phyloP scores from a whole-genome alignment of 805 yeast species.

The Starmera quercuum region DNA sequence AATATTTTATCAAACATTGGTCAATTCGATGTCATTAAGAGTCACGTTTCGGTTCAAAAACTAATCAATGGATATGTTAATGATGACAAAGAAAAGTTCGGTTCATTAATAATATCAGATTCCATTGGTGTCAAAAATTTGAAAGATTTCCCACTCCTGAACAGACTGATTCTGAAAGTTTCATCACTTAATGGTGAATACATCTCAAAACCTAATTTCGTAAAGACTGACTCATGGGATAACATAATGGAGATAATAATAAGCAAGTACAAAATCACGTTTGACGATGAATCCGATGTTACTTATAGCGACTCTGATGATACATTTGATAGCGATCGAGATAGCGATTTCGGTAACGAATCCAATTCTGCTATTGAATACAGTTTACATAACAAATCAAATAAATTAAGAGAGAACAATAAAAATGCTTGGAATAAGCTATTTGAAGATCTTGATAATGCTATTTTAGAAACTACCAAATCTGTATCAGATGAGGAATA shows the following conservation, averaged over 20 bases:
- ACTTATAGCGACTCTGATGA: conserved; percentile 1
- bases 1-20: not conserved
- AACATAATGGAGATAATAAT: conserved; percentile 19
- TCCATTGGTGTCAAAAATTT: not conserved
- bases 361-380: not conserved
- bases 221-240: conserved; percentile 14
- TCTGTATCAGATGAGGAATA: no score
- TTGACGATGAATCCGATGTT: conserved; percentile 2
- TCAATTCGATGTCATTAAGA: not conserved
- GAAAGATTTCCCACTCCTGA: not conserved
- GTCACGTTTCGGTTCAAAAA: not conserved
- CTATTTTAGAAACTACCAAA: conserved; percentile 10
- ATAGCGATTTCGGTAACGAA: conserved; percentile 2
- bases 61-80: conserved; percentile 3
- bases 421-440: conserved; percentile 12
- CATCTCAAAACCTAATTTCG: not conserved
- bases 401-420: not conserved
- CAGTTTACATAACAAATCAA: not conserved
- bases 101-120: not conserved
- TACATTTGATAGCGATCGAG: conserved; percentile 2
- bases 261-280: conserved; percentile 7
- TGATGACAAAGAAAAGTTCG: not conserved
- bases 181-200: not conserved
- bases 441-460: conserved; percentile 17
- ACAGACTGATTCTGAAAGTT: conserved; percentile 10